Evolutionary conservation across 768 basidiomycete species (phyloP), one percentile per base, ranked within the genome.

Genomic region (Lactarius indigo): DNA sequence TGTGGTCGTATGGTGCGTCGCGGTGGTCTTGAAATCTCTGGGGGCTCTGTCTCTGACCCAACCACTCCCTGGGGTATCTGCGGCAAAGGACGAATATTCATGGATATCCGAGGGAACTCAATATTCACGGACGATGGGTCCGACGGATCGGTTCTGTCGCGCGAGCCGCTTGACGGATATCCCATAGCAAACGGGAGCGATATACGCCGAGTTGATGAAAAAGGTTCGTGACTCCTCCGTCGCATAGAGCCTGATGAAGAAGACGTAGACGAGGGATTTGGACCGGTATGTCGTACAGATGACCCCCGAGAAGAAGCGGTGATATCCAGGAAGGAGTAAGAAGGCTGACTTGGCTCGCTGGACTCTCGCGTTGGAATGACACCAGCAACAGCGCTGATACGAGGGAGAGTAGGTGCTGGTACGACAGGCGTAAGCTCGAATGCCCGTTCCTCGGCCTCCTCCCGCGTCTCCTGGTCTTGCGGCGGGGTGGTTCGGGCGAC

Each of bases 261-360:
- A 5, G 70, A 70, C 2, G 68, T 64, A 15, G 64, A 41, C 3
- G 65, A 61, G 13, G 35, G 15, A 33, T 23, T 31, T 28, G 8
- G 35, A 12, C 39, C 58, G 17, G 47, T 31, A 12, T 35, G 62
- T 31, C 41, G 63, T 2, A 64, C 42, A 37, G 37, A 61, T 3
- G 69, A 70, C 10, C 37, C 50, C n/a, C 55, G 66, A 17, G 70
- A 69, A 44, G 70, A 69, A 26, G 42, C 64, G 13, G 65, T 54
- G 56, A 71, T 69, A 18, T 71, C 70, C 3, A 71, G 60, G 68
- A 71, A 71, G 26, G 70, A 71, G 17, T 44, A 69, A n/a, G 62
- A 59, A 17, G 55, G 66, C 17, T 64, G 66, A 30, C 52, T 63
- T 26, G 47, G 59, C 15, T 59, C 66, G 47, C 54, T 56, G 17